Percentiles rank a stretch among this genome's conserved stretches.
Evolutionary conservation across 1,284 basidiomycete genomes (phyloP).

Genomic region (Pulveroboletus sp.): DNA sequence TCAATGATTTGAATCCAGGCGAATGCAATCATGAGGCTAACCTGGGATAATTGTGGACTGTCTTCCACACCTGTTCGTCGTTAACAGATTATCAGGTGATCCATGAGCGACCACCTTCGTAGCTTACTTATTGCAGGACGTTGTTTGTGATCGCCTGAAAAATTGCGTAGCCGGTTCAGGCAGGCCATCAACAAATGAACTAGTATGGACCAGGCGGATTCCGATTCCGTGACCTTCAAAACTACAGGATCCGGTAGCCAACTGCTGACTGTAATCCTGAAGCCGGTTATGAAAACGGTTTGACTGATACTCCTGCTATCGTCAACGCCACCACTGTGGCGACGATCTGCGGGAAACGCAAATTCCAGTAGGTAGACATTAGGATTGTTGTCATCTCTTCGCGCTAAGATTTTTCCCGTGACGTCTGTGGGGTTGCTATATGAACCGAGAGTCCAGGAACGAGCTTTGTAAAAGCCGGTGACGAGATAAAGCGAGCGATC

Average conservation of each 20-base stretch:
- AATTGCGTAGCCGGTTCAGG: not conserved
- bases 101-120: not conserved
- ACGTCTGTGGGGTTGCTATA: not conserved
- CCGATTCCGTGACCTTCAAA: not conserved
- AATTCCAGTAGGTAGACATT: too few species aligned
- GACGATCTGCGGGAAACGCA: too few species aligned
- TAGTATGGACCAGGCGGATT: not conserved
- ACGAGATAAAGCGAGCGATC: not conserved
- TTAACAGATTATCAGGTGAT: not conserved
- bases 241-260: not conserved
- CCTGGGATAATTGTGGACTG: not conserved
- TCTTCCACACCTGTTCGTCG: not conserved
- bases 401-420: not conserved
- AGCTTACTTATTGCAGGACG: not conserved
- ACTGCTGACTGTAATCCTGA: not conserved
- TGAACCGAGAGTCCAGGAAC: not conserved
- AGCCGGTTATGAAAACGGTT: not conserved
- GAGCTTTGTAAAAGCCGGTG: conserved; percentile 2
- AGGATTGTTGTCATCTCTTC: not conserved
- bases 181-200: not conserved
- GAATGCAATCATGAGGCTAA: not conserved
- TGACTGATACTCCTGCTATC: not conserved
- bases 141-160: not conserved
- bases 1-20: not conserved
- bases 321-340: too few species aligned